Evolutionary conservation across 1,284 basidiomycete genomes (phyloP), one percentile per base, ranked within the genome.

Genomic region (Leccinum fallax): DNA sequence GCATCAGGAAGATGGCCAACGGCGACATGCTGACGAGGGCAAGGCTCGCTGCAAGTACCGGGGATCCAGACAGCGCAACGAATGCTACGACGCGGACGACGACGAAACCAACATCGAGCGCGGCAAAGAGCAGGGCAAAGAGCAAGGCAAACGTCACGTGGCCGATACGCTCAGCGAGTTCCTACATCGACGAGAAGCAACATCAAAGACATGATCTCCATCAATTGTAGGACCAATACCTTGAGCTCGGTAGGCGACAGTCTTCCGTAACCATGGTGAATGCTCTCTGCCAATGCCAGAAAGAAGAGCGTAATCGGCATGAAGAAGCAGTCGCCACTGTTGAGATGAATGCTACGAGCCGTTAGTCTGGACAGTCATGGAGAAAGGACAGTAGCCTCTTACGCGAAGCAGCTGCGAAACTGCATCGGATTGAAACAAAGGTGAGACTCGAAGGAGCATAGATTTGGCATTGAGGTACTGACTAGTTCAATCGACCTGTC

Each of bases 341-440:
- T n/a, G 40, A 65, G 76, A 65, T 68, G 67, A 32, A 71, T 70
- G 24, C 72, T 74, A 34, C 13, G 21, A 26, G 2, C 7, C n/a
- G 52, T 74, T 9, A 65, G 58, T 34, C 6, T 28, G 34, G 2
- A 16, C 2, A n/a, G 7, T 38, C 13, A 13, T 24, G 13, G 26
- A 30, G 21, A 51, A 24, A 24, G 0, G 49, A 43, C 1, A 2
- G 30, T n/a, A 3, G 24, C 5, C 4, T 7, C 69, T 3, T 63
- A 71, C 72, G 66, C 43, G 52, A 71, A 62, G 21, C 61, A 70
- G 24, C 59, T 74, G 7, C 65, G 72, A n/a, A 70, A 70, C 72
- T 74, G 19, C n/a, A 40, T 4, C 36, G 11, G 30, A 52, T 60
- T 13, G 7, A 1, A 15, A 4, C 5, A 16, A 60, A 5, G 28